These are phyloP conservation scores for Candida stauntonica DNA, from an alignment of 805 yeast species.

Conservation along the genomic window DNA sequence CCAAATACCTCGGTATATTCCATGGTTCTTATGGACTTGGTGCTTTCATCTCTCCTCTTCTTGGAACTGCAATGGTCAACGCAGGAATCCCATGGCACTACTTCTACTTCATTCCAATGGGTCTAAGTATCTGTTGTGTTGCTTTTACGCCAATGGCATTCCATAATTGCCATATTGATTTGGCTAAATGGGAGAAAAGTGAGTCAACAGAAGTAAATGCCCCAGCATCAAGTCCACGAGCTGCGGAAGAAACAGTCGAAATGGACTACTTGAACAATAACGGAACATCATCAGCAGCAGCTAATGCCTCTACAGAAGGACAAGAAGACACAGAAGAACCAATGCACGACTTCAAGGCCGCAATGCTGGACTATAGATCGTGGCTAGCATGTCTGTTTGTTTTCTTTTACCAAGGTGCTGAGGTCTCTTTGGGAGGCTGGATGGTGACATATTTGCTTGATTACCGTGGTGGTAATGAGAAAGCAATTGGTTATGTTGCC, in stretches of 20 bases:
- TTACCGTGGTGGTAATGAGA: slow-evolving; percentile 41
- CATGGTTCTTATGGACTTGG: slow-evolving; percentile 66
- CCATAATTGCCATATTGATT: slow-evolving; percentile 41
- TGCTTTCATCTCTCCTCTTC: slow-evolving; percentile 56
- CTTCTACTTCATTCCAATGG: slow-evolving; percentile 51
- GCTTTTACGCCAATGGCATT: slow-evolving; percentile 38
- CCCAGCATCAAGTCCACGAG: slow-evolving; percentile 5
- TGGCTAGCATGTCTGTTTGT: slow-evolving; percentile 52
- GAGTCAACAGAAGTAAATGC: slow-evolving; percentile 13
- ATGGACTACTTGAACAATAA: slow-evolving; percentile 2
- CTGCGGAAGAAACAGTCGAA: slow-evolving; percentile 4
- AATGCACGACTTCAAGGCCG: slow-evolving; percentile 25
- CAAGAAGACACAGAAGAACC: slow-evolving; percentile 2
- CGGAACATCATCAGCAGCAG: neutral
- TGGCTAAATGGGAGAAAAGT: slow-evolving; percentile 17
- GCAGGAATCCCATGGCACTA: slow-evolving; percentile 51
- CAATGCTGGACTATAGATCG: slow-evolving; percentile 38
- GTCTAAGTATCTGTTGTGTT: slow-evolving; percentile 33
- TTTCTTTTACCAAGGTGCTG: slow-evolving; percentile 60
- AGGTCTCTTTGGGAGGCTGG: slow-evolving; percentile 64
- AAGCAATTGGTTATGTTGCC: slow-evolving; percentile 49
- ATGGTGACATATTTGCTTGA: slow-evolving; percentile 52
- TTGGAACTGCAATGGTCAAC: slow-evolving; percentile 51
- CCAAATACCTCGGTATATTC: slow-evolving; percentile 46
- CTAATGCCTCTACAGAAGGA: neutral